Percentiles rank a stretch among this genome's conserved stretches.
These are phyloP conservation scores for Fistulifera solaris DNA, from an alignment of 108 stramenopile species.

Conservation along the genomic window DNA sequence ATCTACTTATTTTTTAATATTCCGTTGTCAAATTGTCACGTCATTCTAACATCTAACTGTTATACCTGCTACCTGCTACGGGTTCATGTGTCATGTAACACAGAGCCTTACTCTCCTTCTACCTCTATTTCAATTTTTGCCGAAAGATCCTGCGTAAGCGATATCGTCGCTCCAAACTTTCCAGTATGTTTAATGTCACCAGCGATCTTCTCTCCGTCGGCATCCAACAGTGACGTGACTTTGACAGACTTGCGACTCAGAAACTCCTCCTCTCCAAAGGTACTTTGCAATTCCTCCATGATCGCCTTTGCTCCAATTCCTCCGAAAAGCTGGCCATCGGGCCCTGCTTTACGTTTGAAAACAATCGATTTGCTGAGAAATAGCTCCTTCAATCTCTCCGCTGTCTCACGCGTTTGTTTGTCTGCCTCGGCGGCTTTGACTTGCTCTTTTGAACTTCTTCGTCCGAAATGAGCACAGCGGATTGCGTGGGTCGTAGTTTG, in stretches of 20 bases:
- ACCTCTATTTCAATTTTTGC: conserved; percentile 38
- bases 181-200: conserved; percentile 67
- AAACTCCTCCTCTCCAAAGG: conserved; percentile 17
- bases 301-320: conserved; percentile 63
- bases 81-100: no score
- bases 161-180: conserved; percentile 33
- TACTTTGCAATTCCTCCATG: conserved; percentile 29
- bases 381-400: conserved; percentile 20
- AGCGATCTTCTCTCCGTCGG: conserved; percentile 32
- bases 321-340: conserved; percentile 73
- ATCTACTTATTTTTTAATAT: no score
- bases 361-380: conserved; percentile 17
- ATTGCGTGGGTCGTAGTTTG: conserved; percentile 47
- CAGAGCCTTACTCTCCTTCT: neutral
- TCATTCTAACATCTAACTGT: no score
- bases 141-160: conserved; percentile 39
- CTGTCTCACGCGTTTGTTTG: conserved; percentile 21
- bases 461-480: conserved; percentile 47
- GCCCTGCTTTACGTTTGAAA: conserved; percentile 49
- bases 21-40: no score
- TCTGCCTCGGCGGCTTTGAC: conserved; percentile 11
- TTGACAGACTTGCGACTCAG: conserved; percentile 40
- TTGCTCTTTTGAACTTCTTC: conserved; percentile 55
- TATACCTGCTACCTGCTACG: no score
- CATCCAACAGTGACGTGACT: conserved; percentile 30